Conservation (phyloP, 208 protist genomes). For the Borovskyia barvae region DNA sequence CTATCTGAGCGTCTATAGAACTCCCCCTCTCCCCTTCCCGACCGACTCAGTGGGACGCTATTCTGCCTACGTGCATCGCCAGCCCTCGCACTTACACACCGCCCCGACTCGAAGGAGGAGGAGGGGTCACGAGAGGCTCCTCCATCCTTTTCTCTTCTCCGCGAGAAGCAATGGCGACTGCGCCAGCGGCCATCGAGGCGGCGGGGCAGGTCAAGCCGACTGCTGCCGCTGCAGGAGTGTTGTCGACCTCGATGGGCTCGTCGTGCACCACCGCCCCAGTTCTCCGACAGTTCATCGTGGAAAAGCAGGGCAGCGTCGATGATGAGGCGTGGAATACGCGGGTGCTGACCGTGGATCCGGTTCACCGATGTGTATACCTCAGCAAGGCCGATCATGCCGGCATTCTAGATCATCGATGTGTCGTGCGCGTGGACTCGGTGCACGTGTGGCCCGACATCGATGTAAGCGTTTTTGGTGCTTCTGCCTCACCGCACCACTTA, state of each 20-base stretch:
- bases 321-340: constrained; percentile 10
- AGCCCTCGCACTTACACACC: neutral
- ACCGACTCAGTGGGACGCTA: neutral
- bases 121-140: no score
- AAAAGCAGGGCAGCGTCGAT: constrained; percentile 23
- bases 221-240: neutral
- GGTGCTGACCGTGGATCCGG: constrained; percentile 8
- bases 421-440: constrained; percentile 15
- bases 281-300: constrained; percentile 11
- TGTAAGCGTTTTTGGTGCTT: no score
- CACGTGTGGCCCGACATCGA: constrained; percentile 12
- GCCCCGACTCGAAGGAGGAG: no score
- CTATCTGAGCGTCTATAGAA: no score
- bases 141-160: no score
- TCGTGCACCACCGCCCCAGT: no score
- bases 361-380: constrained; percentile 1
- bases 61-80: neutral
- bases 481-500: no score
- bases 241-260: neutral
- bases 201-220: no score
- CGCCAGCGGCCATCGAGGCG: no score
- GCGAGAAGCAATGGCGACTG: no score
- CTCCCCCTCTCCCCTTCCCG: no score
- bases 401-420: constrained; percentile 10
- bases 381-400: constrained; percentile 10